phyloP scores from a whole-genome alignment of 2,329 filamentous ascomycete genomes.

The Penicillium sclerotiorum region DNA sequence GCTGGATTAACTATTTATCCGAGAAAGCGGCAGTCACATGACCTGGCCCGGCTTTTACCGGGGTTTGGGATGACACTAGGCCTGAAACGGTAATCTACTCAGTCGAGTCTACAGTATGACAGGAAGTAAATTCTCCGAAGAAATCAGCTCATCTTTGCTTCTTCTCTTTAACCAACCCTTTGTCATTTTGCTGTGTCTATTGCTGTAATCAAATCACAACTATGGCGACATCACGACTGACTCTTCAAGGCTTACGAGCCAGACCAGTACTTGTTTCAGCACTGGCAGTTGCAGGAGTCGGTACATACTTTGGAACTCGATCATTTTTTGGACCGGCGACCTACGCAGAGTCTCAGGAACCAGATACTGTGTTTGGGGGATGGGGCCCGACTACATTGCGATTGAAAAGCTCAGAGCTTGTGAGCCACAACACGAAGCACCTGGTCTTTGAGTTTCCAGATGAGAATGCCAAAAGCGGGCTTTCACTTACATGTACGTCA shows the following conservation, averaged over 20 bases:
- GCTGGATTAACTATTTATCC: too few species aligned
- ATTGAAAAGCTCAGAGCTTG: conserved; percentile 54
- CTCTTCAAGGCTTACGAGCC: conserved; percentile 3
- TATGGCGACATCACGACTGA: conserved; percentile 8
- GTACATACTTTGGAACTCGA: conserved; percentile 10
- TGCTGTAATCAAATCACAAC: not conserved
- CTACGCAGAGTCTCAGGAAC: conserved; percentile 13
- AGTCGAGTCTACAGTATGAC: too few species aligned
- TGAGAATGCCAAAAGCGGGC: conserved; percentile 50
- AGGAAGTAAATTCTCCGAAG: too few species aligned
- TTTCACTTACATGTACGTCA: conserved; percentile 53
- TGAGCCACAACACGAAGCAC: conserved; percentile 63
- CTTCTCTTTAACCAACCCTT: not conserved
- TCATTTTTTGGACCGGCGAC: conserved; percentile 6
- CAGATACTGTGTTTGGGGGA: conserved; percentile 11
- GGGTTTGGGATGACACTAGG: not conserved
- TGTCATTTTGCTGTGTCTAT: too few species aligned
- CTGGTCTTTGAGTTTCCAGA: conserved; percentile 60
- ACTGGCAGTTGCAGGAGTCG: conserved; percentile 6
- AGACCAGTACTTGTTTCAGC: conserved; percentile 5
- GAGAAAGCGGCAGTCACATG: too few species aligned
- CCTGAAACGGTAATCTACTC: not conserved
- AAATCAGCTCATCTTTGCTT: too few species aligned
- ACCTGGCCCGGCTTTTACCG: too few species aligned
- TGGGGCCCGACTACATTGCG: conserved; percentile 50